Base-by-base conservation (phyloP, 2,329 filamentous ascomycete genomes). In the Penicillium sp. region DNA sequence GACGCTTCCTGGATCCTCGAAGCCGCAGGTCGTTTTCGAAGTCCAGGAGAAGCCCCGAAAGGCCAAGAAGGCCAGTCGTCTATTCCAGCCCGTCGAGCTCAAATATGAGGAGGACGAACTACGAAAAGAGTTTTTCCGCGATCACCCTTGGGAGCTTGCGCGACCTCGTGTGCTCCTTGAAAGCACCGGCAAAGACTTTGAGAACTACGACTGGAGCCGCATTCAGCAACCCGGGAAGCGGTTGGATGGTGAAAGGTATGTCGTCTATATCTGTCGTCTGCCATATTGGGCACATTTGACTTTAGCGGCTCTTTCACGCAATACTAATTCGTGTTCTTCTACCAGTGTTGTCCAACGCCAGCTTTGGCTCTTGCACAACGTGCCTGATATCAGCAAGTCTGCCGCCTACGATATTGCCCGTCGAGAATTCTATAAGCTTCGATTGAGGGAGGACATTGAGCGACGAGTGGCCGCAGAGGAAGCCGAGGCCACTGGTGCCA, bases 101-200 rank as follows among this genome's bases (percentile, higher is more conserved):
- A 75, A 74, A 46, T 96, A 93, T 68, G 82, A 87, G 52, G 93
- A 98, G 70, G 93, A 98, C 72, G 72, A 75, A 52, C 77, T 98
- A 64, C 85, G 93, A 56, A 78, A 74, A 59, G 82, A 84, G 25
- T 98, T 97, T 75, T 98, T 88, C 76, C 83, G 80, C 64, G 92
- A 98, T 70, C 93, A 98, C 68, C 93, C 93, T 4, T 98, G 93
- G 93, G 93, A 98, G 73, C 75, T 98, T 65, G 93, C 93, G 15
- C 81, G 92, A 55, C 93, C 93, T 47, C 81, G 89, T 59, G 78
- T 95, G 50, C 77, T 98, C 41, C 74, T 97, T 8, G 93, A 98
- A 73, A 77, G 84, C 59, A 87, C 92, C 63, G 93, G 93, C 46
- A 87, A 86, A 66, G 92, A 98, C 65, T 77, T 82, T 44, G 81